phyloP scores from a whole-genome alignment of 805 yeast species.

The Saturnispora mendoncae region DNA sequence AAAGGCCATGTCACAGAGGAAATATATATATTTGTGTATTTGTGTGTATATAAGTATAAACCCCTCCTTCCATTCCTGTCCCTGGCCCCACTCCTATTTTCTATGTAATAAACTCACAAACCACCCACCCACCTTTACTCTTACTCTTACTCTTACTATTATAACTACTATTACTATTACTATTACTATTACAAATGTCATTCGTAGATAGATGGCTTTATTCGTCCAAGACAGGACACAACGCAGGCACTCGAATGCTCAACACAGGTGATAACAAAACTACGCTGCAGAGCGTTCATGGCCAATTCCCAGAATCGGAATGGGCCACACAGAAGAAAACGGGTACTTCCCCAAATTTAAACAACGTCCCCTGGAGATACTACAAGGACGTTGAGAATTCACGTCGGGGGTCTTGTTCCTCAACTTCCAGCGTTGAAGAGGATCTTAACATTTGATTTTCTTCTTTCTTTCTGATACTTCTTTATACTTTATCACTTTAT shows the following conservation, averaged over 20 bases:
- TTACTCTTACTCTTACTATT: too few relatives aligned
- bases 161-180: too few relatives aligned
- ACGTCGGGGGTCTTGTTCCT: background rate
- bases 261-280: slow-evolving; percentile 23
- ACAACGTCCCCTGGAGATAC: slow-evolving; percentile 26
- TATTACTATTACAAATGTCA: slow-evolving; percentile 7
- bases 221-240: slow-evolving; percentile 16
- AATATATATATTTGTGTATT: too few relatives aligned
- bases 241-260: slow-evolving; percentile 14
- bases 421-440: background rate
- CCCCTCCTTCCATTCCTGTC: too few relatives aligned
- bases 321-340: slow-evolving; percentile 7
- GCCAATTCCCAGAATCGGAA: slow-evolving; percentile 18
- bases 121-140: too few relatives aligned
- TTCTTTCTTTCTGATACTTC: background rate
- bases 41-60: too few relatives aligned
- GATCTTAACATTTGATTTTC: background rate
- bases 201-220: slow-evolving; percentile 31
- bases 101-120: too few relatives aligned
- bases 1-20: too few relatives aligned
- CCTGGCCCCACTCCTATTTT: too few relatives aligned
- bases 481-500: background rate
- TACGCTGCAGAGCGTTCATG: slow-evolving; percentile 9
- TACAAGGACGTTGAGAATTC: slow-evolving; percentile 13
- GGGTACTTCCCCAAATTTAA: slow-evolving; percentile 23